Base-by-base conservation (phyloP, 1,139 yeast species). In the Debaryomyces sp. region DNA sequence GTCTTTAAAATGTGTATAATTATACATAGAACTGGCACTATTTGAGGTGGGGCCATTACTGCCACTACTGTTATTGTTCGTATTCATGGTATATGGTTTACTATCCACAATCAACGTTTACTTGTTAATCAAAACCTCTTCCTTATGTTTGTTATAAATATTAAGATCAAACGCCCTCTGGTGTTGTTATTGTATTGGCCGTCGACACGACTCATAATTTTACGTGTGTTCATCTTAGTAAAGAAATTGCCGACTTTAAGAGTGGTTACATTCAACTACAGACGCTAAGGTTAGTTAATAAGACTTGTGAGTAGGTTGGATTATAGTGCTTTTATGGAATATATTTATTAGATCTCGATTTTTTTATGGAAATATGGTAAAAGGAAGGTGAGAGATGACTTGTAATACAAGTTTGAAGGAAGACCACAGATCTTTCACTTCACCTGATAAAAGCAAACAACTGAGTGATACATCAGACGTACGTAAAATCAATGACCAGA, bases 341-440 rank as follows among this genome's bases (percentile, higher is more conserved):
- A 15, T 15, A 15, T 15, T 4, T 32, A 15, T 9, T 32, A 22
- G 18, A 9, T 17, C 21, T 32, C 12, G 21, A 12, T 21, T 35
- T 21, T 21, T 17, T 17, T 34, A n/a, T 35, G n/a, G 26, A 35
- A 22, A 21, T 21, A 22, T 22, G 23, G 17, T 21, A 22, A 17
- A 18, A n/a, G 26, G 3, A n/a, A 21, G 26, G 9, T 22, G 8
- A 21, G 15, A 21, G 13, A 35, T 35, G 38, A 7, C 38, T 35
- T 35, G 38, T 35, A 22, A 3, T 3, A 21, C 38, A 35, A 35
- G 38, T 35, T 26, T 21, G 41, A 30, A 30, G 46, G 22, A 17
- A 22, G 33, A 18, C 26, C 22, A 33, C 5, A 37, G 27, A 17
- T 9, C 36, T 39, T 24, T 59, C 58, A 46, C 47, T 60, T 6